These are phyloP conservation scores for Biscogniauxia sp. DNA, from an alignment of 2,329 filamentous ascomycete genomes.

Conservation along the genomic window DNA sequence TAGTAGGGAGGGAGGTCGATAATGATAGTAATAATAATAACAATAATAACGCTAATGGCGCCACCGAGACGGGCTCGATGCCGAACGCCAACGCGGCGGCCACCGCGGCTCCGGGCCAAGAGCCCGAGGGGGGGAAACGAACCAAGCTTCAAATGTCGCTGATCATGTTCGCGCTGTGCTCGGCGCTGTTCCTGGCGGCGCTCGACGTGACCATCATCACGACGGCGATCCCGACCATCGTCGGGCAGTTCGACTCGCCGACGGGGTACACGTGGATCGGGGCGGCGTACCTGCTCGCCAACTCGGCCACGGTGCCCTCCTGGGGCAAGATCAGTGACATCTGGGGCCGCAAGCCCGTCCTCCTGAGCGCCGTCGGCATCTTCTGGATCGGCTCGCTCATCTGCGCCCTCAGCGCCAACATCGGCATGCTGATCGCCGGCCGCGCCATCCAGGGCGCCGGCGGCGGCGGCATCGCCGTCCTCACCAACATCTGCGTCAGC, in stretches of 20 bases:
- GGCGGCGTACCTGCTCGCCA: conserved; percentile 69
- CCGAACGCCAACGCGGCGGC: not conserved
- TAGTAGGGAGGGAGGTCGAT: too few relatives aligned
- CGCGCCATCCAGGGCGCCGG: conserved; percentile 57
- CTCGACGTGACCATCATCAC: conserved; percentile 63
- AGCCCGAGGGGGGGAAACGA: conserved; percentile 18
- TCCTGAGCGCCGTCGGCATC: conserved; percentile 48
- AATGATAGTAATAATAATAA: not conserved
- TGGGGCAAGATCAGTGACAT: conserved; percentile 66
- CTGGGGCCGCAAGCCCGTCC: conserved; percentile 55
- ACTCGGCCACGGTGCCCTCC: conserved; percentile 63
- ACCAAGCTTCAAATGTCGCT: conserved; percentile 29
- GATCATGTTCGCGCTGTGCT: conserved; percentile 33
- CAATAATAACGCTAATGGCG: not conserved
- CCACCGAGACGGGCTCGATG: not conserved
- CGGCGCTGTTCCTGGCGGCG: conserved; percentile 50
- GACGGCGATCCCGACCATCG: conserved; percentile 66
- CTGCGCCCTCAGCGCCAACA: conserved; percentile 48
- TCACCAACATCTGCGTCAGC: conserved; percentile 58
- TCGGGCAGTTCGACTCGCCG: conserved; percentile 60
- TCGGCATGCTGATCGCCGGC: conserved; percentile 53
- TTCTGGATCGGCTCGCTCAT: conserved; percentile 56
- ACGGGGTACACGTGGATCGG: conserved; percentile 78
- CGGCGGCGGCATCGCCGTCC: conserved; percentile 56
- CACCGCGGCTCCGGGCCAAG: conserved; percentile 2